Evolutionary conservation across 805 yeast genomes (phyloP), one percentile per base, ranked within the genome.

Genomic region (Kockiozyma suomiensis): DNA sequence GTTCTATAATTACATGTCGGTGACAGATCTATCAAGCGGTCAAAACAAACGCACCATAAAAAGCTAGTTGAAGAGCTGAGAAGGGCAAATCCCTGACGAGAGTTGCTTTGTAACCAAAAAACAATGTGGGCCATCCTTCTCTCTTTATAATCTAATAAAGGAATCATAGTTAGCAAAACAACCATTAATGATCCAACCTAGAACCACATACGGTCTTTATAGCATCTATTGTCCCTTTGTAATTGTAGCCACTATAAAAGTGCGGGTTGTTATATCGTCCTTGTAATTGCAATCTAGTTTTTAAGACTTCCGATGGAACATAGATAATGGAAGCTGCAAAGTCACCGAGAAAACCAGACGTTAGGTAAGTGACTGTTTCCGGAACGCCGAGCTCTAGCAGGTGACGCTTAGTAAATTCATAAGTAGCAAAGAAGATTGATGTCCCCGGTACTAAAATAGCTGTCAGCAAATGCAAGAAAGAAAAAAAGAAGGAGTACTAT

Each of bases 101-200:
- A 0, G 99, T 94, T 28, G 97, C 98, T 73, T 88, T 91, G 75
- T 93, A 94, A 0, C 99, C 99, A 72, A 82, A 90, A 60, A 88
- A 88, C 63, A 94, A 78, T 0, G 97, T 85, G 12, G 80, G 75
- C 50, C 80, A 72, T 10, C 98, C 98, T 75, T 94, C 99, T 0
- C 74, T 75, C 53, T 76, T 75, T 1, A 83, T 74, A 2, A 94
- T 86, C 66, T 62, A 38, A 17, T 30, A 30, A 17, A 38, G 2
- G 13, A n/a, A 15, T 17, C 48, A 42, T 17, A 8, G 17, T 32
- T 41, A 25, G n/a, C 17, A 40, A 25, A 30, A 23, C n/a, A 32
- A 25, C 32, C 46, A 3, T 23, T n/a, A 3, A 21, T 12, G 13
- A 21, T 30, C 10, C 10, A 10, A 30, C 10, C 10, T 26, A n/a